Evolutionary conservation across 75 land plant genomes (phyloP).

Genomic region (Sequoia sempervirens): DNA sequence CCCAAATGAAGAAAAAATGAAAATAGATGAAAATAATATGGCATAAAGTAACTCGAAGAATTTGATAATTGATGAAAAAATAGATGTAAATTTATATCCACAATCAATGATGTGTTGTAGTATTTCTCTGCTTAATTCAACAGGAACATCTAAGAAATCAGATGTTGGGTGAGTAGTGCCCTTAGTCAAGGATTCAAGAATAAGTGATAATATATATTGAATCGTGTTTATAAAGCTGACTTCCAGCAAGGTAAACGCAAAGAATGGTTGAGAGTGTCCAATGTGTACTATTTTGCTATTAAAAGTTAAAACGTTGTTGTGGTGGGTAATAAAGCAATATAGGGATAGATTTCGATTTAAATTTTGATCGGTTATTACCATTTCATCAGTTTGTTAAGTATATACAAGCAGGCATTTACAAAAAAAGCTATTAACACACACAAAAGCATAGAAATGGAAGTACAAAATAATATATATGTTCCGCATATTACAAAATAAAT

Average conservation of each 20-base stretch:
- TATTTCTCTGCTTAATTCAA: background rate
- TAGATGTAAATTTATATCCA: background rate
- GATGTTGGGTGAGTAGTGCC: background rate
- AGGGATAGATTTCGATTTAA: background rate
- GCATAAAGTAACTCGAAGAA: background rate
- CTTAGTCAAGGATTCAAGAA: background rate
- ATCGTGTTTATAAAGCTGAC: background rate
- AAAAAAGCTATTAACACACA: background rate
- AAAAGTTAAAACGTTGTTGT: background rate
- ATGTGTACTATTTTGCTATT: background rate
- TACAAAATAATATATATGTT: background rate
- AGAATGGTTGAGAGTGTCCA: background rate
- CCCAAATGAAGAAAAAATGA: background rate
- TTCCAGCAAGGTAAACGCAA: background rate
- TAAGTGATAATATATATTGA: constrained; percentile 1
- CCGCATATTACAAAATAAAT: background rate
- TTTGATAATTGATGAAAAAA: background rate
- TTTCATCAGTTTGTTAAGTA: background rate
- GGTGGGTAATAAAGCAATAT: background rate
- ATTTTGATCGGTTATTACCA: background rate
- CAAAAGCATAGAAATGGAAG: background rate
- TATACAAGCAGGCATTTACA: background rate
- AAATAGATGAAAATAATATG: background rate
- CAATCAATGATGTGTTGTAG: background rate
- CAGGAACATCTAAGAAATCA: background rate